Percentiles rank a stretch among this genome's conserved stretches.
phyloP scores from a whole-genome alignment of 2,329 filamentous ascomycete species.

The Pyricularia grisea region DNA sequence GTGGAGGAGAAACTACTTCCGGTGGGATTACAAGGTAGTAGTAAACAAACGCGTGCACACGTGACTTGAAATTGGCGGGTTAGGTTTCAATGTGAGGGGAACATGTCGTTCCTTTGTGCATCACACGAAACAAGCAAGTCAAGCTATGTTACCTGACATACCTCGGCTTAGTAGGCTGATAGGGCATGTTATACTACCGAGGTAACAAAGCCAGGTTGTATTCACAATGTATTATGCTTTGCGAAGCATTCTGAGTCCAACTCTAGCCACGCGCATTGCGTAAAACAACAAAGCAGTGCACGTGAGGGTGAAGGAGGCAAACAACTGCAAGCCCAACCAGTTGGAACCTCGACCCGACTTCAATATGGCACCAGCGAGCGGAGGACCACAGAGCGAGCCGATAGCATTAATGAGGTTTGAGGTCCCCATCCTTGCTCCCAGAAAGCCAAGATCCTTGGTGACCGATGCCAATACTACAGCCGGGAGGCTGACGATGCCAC shows the following conservation, averaged over 20 bases:
- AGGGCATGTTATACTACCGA: background rate
- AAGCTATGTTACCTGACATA: too few relatives aligned
- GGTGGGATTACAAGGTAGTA: background rate
- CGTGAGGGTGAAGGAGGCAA: slow-evolving; percentile 5
- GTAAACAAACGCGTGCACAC: background rate
- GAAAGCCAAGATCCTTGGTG: slow-evolving; percentile 7
- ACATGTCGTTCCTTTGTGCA: background rate
- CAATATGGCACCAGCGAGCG: slow-evolving; percentile 9
- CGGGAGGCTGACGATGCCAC: slow-evolving; percentile 14
- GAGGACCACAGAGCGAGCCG: slow-evolving; percentile 7
- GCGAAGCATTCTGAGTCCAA: background rate
- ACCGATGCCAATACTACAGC: slow-evolving; percentile 8
- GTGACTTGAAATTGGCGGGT: background rate
- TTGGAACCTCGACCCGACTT: background rate
- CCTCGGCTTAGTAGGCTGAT: background rate
- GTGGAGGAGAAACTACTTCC: background rate
- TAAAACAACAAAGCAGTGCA: background rate
- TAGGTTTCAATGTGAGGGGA: background rate
- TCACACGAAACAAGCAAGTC: background rate
- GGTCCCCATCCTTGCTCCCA: slow-evolving; percentile 8
- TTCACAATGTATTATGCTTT: background rate
- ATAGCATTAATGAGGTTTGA: slow-evolving; percentile 6
- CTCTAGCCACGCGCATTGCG: slow-evolving; percentile 2
- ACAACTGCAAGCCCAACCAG: slow-evolving; percentile 10
- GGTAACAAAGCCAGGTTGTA: background rate